These are phyloP conservation scores for Saururus chinensis DNA, from an alignment of 164 flowering plant genomes.

Conservation along the genomic window DNA sequence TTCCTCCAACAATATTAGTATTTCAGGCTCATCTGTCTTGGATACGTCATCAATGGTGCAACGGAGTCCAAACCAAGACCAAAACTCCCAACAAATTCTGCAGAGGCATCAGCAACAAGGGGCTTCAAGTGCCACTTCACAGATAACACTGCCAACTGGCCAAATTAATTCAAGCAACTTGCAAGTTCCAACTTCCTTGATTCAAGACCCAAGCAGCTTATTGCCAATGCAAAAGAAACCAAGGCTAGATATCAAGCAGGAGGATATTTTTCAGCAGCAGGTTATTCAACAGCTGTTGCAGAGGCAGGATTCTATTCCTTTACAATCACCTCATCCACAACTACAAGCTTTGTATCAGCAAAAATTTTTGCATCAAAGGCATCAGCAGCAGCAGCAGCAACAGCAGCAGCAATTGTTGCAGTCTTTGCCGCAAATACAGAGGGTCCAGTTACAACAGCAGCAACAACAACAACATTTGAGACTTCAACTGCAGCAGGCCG, in stretches of 20 bases:
- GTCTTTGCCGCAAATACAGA: slow-evolving; percentile 67
- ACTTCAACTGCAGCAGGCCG: slow-evolving; percentile 53
- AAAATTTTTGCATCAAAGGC: slow-evolving; percentile 35
- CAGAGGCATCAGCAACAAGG: slow-evolving; percentile 56
- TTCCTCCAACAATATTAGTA: slow-evolving; percentile 66
- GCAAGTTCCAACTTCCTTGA: slow-evolving; percentile 31
- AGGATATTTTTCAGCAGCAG: slow-evolving; percentile 69
- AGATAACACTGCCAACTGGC: slow-evolving; percentile 41
- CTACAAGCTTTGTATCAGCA: slow-evolving; percentile 76
- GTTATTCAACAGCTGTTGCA: slow-evolving; percentile 70
- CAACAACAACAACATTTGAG: slow-evolving; percentile 52
- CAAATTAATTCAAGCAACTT: slow-evolving; percentile 34
- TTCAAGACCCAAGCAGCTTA: slow-evolving; percentile 48
- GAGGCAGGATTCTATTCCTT: slow-evolving; percentile 62
- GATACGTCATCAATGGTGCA: slow-evolving; percentile 68
- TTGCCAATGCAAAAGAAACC: slow-evolving; percentile 77
- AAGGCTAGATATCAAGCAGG: slow-evolving; percentile 74
- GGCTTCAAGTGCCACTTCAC: slow-evolving; percentile 68
- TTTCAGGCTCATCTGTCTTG: slow-evolving; percentile 70
- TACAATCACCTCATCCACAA: slow-evolving; percentile 67
- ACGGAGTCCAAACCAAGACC: slow-evolving; percentile 62
- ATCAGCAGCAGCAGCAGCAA: slow-evolving; percentile 30
- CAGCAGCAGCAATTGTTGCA: slow-evolving; percentile 48
- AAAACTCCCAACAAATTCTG: slow-evolving; percentile 29
- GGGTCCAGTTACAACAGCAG: slow-evolving; percentile 63